phyloP scores from a whole-genome alignment of 306 rosid genomes.

The Dryas alaskensis region DNA sequence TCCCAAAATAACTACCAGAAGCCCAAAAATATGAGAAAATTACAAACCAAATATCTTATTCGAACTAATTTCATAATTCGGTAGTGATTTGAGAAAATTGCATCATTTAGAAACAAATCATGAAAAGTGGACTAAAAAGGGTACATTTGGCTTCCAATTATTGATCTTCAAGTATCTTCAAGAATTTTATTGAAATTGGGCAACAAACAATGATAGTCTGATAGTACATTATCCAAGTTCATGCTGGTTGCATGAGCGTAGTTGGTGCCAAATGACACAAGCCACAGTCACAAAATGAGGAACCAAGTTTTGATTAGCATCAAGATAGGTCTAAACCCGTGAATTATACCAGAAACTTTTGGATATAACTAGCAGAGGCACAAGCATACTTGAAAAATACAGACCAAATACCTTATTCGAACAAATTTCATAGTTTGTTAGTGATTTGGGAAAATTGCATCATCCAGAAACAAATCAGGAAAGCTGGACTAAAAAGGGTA shows the following conservation, averaged over 20 bases:
- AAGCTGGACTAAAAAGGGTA: not conserved
- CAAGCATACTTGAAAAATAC: not conserved
- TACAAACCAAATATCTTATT: not conserved
- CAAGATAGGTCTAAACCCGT: not conserved
- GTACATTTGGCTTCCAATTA: not conserved
- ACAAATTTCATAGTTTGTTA: not conserved
- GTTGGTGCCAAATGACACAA: not conserved
- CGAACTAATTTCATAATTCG: not conserved
- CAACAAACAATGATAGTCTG: not conserved
- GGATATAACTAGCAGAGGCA: not conserved
- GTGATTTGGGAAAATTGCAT: not conserved
- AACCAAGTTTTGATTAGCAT: not conserved
- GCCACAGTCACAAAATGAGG: not conserved
- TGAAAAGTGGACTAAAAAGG: not conserved
- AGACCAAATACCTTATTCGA: not conserved
- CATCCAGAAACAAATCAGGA: not conserved
- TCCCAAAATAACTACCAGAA: not conserved
- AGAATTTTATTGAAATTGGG: not conserved
- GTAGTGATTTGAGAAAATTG: not conserved
- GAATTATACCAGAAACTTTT: not conserved
- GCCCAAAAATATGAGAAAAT: not conserved
- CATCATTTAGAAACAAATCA: not conserved
- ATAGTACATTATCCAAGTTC: not conserved
- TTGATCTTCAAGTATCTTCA: not conserved
- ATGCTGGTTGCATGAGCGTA: not conserved